A percentile compares a stretch with the other conserved stretches of the same genome.
These are phyloP conservation scores for Beauveria australis DNA, from an alignment of 2,329 filamentous ascomycete genomes.

Conservation along the genomic window DNA sequence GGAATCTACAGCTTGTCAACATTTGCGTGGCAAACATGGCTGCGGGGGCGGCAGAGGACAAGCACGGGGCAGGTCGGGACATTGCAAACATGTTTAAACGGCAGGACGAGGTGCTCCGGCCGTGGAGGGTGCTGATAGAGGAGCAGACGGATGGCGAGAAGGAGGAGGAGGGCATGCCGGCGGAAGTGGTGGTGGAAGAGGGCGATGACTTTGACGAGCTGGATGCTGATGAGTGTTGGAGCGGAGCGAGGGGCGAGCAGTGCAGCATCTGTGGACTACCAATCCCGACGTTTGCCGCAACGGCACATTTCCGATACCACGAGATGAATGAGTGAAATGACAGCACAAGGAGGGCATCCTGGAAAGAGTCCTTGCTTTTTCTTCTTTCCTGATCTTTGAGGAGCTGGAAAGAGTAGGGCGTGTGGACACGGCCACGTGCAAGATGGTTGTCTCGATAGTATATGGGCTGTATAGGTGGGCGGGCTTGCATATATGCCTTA, in stretches of 20 bases:
- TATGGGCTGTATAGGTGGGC: too few relatives aligned
- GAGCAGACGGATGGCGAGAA: conserved; percentile 23
- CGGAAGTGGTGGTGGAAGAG: not conserved
- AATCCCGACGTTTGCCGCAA: conserved; percentile 50
- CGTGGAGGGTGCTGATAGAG: conserved; percentile 49
- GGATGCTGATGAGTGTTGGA: conserved; percentile 18
- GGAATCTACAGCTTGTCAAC: conserved; percentile 80
- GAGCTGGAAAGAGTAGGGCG: not conserved
- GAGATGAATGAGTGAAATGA: conserved; percentile 19
- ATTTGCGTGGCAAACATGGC: conserved; percentile 83
- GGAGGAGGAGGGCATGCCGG: conserved; percentile 15
- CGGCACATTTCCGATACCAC: conserved; percentile 40
- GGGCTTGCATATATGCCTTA: not conserved
- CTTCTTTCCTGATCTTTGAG: not conserved
- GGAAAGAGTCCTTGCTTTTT: too few relatives aligned
- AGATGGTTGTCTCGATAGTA: too few relatives aligned
- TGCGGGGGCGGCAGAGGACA: conserved; percentile 40
- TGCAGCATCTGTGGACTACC: conserved; percentile 43
- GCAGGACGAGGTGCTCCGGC: conserved; percentile 61
- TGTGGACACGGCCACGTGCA: not conserved
- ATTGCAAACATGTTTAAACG: conserved; percentile 75
- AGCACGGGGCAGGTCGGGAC: conserved; percentile 57
- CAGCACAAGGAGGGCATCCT: not conserved
- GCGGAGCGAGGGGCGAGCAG: conserved; percentile 20
- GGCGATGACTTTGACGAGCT: conserved; percentile 10